phyloP scores from a whole-genome alignment of 805 yeast genomes.

The Cyberlindnera mrakii region DNA sequence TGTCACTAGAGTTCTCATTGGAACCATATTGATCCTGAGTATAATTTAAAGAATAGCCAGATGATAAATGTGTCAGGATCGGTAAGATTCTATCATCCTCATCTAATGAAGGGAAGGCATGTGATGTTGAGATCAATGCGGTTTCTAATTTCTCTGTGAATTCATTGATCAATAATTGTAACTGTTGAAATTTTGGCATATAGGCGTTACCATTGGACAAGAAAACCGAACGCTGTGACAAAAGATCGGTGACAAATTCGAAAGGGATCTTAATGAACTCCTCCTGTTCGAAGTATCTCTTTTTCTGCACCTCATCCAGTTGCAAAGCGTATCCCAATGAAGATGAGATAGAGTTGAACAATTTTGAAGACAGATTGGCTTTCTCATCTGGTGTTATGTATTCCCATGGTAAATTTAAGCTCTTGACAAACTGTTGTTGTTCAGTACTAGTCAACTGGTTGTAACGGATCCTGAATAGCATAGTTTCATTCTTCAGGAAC shows the following conservation, averaged over 20 bases:
- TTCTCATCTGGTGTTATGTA: slow-evolving; percentile 62
- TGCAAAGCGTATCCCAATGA: slow-evolving; percentile 28
- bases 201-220: slow-evolving; percentile 70
- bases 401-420: slow-evolving; percentile 67
- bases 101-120: slow-evolving; percentile 74
- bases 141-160: slow-evolving; percentile 42
- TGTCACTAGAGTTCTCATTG: slow-evolving; percentile 30
- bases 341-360: slow-evolving; percentile 50
- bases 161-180: slow-evolving; percentile 63
- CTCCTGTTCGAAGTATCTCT: slow-evolving; percentile 49
- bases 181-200: slow-evolving; percentile 77
- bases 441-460: slow-evolving; percentile 56
- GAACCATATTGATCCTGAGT: slow-evolving; percentile 13
- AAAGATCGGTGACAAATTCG: slow-evolving; percentile 73
- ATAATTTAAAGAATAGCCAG: slow-evolving; percentile 51
- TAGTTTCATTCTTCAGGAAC: slow-evolving; percentile 71
- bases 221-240: slow-evolving; percentile 66
- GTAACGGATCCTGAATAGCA: slow-evolving; percentile 70
- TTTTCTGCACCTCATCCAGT: slow-evolving; percentile 38
- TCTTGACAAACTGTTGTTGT: slow-evolving; percentile 62
- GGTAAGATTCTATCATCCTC: slow-evolving; percentile 91
- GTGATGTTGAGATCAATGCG: slow-evolving; percentile 62
- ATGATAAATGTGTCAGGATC: slow-evolving; percentile 69
- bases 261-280: slow-evolving; percentile 80
- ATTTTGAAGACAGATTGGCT: slow-evolving; percentile 35